Evolutionary conservation across 2,329 filamentous ascomycete species (phyloP).

Genomic region (Talaromyces sp.): DNA sequence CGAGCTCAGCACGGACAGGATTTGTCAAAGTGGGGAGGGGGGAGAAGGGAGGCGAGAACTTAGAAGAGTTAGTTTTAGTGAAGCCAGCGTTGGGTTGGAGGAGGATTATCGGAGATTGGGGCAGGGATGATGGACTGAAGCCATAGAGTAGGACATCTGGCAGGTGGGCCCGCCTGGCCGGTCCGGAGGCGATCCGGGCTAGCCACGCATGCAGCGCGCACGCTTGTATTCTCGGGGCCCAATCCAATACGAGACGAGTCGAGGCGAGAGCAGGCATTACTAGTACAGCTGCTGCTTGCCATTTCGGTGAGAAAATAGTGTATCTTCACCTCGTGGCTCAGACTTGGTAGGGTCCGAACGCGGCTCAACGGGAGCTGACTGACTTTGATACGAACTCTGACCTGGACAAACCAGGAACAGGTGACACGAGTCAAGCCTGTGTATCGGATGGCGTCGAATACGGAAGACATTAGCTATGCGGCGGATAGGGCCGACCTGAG

Average conservation of each 20-base stretch:
- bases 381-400: background rate
- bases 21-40: background rate
- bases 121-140: background rate
- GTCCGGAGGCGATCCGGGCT: background rate
- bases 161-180: background rate
- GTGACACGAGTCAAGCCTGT: background rate
- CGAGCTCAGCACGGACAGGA: background rate
- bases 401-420: background rate
- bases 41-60: background rate
- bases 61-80: too few relatives aligned
- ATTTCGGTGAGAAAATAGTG: background rate
- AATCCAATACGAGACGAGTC: background rate
- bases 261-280: background rate
- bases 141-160: background rate
- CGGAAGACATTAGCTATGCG: background rate
- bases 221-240: background rate
- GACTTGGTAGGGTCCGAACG: background rate
- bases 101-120: background rate
- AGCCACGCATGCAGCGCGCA: background rate
- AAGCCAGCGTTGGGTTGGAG: background rate
- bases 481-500: background rate
- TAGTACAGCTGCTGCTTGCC: background rate
- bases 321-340: background rate
- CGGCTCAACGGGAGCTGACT: background rate
- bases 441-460: background rate